These are phyloP conservation scores for Lasiodiplodia sp. DNA, from an alignment of 2,329 filamentous ascomycete species.

Conservation along the genomic window DNA sequence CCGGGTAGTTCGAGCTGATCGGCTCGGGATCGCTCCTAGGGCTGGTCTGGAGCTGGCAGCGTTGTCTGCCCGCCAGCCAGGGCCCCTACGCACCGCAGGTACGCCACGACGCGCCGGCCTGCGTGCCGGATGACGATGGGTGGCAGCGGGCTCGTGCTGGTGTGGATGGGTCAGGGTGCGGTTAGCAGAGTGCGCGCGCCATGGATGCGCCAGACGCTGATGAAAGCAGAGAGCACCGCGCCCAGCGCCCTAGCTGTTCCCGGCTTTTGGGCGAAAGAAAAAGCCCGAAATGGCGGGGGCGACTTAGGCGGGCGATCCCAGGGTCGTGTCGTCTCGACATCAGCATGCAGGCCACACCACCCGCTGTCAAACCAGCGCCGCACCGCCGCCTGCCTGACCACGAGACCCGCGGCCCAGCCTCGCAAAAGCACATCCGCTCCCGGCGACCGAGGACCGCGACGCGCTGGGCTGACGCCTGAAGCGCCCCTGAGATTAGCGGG, in stretches of 20 bases:
- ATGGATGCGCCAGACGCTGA: conserved; percentile 13
- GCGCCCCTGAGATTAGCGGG: conserved; percentile 26
- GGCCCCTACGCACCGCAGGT: conserved; percentile 9
- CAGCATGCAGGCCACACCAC: conserved; percentile 7
- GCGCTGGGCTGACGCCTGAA: conserved; percentile 24
- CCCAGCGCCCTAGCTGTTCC: conserved; percentile 9
- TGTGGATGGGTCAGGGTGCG: conserved; percentile 20
- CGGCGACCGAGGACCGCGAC: conserved; percentile 10
- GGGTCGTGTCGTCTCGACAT: conserved; percentile 1
- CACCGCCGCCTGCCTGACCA: conserved; percentile 10
- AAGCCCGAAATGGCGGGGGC: conserved; percentile 11
- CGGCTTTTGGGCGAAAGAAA: conserved; percentile 4
- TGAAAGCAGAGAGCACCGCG: not conserved
- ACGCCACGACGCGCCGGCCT: conserved; percentile 26
- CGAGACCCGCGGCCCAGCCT: conserved; percentile 25
- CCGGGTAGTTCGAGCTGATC: conserved; percentile 29
- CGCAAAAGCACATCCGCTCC: conserved; percentile 14
- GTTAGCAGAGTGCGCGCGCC: conserved; percentile 7
- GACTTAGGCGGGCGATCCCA: conserved; percentile 11
- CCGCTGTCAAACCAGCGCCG: not conserved
- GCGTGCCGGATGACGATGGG: conserved; percentile 17
- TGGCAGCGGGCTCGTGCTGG: conserved; percentile 13
- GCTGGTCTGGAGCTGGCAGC: conserved; percentile 37
- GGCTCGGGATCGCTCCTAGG: conserved; percentile 39
- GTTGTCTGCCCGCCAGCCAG: conserved; percentile 2